phyloP scores from a whole-genome alignment of 345 rosid species.

The Syzygium aqueum region DNA sequence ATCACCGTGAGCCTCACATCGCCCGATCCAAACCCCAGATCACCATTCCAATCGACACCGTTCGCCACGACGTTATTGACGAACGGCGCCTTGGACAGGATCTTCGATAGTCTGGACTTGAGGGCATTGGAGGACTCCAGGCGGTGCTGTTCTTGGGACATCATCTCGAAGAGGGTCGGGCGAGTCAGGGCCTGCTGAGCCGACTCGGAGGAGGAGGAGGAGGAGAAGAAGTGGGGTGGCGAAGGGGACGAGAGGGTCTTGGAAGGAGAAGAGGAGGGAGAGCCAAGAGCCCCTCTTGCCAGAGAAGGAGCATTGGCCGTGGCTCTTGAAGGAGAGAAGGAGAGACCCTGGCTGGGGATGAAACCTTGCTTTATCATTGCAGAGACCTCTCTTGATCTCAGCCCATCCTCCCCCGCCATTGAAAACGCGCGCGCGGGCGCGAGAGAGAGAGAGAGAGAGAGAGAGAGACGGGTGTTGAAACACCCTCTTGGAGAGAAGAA shows the following conservation, averaged over 20 bases:
- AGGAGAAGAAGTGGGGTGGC: conserved; percentile 4
- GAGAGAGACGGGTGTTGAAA: neutral
- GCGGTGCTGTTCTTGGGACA: conserved; percentile 72
- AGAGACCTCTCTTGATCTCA: conserved; percentile 10
- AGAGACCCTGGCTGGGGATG: conserved; percentile 11
- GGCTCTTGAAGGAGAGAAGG: conserved; percentile 6
- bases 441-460: neutral
- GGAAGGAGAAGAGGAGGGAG: conserved; percentile 7
- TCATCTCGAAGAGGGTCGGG: conserved; percentile 84
- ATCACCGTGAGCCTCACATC: conserved; percentile 80
- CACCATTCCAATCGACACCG: neutral
- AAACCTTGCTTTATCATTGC: conserved; percentile 14
- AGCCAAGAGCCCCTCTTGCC: neutral
- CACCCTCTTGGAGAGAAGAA: neutral
- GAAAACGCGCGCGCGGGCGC: neutral
- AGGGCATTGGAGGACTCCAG: conserved; percentile 38
- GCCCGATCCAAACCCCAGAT: conserved; percentile 30
- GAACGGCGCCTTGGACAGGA: conserved; percentile 45
- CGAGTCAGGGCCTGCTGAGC: conserved; percentile 1
- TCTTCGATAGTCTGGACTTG: conserved; percentile 47
- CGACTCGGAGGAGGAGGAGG: conserved; percentile 14
- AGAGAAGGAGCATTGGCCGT: neutral
- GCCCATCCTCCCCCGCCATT: neutral
- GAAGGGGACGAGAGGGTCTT: conserved; percentile 21
- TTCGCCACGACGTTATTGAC: conserved; percentile 3